Conservation (phyloP, 78 protist genomes). For the Polysphondylium violaceum region DNA sequence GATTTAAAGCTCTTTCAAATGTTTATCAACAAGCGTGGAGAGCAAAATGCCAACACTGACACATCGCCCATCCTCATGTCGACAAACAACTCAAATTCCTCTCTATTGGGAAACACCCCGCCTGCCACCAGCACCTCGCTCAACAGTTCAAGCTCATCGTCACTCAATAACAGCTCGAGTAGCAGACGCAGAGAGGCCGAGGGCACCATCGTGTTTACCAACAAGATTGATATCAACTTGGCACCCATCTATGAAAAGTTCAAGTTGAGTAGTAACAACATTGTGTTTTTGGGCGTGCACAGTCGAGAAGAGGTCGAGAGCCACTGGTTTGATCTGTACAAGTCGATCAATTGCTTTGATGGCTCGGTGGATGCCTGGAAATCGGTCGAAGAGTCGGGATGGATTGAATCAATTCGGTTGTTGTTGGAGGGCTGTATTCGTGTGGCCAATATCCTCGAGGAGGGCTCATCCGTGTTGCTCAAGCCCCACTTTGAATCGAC, state of each 20-base stretch:
- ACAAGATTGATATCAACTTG: slow-evolving; percentile 39
- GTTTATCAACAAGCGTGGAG: slow-evolving; percentile 31
- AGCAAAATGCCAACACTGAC: too few relatives aligned
- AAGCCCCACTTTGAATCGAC: slow-evolving; percentile 26
- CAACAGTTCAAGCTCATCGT: background rate
- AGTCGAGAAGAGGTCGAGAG: slow-evolving; percentile 33
- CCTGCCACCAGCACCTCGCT: background rate
- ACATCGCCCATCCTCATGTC: background rate
- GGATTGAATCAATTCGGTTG: slow-evolving; percentile 29
- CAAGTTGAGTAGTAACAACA: slow-evolving; percentile 27
- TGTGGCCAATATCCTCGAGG: slow-evolving; percentile 18
- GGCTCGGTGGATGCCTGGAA: slow-evolving; percentile 67
- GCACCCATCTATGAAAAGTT: slow-evolving; percentile 37
- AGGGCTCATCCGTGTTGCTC: slow-evolving; percentile 33
- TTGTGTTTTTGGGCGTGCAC: slow-evolving; percentile 15
- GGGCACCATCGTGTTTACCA: slow-evolving; percentile 55
- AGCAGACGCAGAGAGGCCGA: slow-evolving; percentile 19
- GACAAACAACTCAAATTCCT: background rate
- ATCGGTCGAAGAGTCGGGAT: slow-evolving; percentile 32
- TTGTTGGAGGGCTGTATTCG: slow-evolving; percentile 40
- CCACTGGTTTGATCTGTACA: slow-evolving; percentile 52
- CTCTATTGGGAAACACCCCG: background rate
- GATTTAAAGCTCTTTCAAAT: slow-evolving; percentile 36
- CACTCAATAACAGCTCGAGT: background rate
- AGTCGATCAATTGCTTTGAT: slow-evolving; percentile 38